Conservation (phyloP, 345 rosid genomes). For the Nephelium lappaceum region DNA sequence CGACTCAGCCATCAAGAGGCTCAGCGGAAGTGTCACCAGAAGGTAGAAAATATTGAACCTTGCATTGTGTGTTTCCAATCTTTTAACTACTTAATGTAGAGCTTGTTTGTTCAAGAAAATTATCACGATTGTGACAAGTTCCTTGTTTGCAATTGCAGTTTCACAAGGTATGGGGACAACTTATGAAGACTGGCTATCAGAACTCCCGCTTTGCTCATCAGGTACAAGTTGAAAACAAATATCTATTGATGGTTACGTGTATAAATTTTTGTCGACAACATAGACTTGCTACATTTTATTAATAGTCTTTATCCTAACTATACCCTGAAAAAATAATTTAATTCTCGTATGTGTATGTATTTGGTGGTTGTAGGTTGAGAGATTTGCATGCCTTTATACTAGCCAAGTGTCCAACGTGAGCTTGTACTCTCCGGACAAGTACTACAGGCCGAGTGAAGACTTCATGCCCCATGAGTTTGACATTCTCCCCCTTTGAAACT, state of each 20-base stretch:
- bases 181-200: slow-evolving; percentile 97
- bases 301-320: background rate
- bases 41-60: slow-evolving; percentile 43
- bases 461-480: slow-evolving; percentile 94
- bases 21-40: slow-evolving; percentile 71
- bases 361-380: slow-evolving; percentile 72
- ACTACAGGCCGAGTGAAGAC: slow-evolving; percentile 92
- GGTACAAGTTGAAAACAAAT: slow-evolving; percentile 32
- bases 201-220: slow-evolving; percentile 99
- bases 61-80: background rate
- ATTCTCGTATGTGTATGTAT: background rate
- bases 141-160: slow-evolving; percentile 47
- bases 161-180: slow-evolving; percentile 96
- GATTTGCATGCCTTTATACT: slow-evolving; percentile 96
- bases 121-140: background rate
- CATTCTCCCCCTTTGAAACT: slow-evolving; percentile 55
- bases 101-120: background rate
- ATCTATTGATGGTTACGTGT: background rate
- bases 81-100: background rate
- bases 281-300: background rate
- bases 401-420: slow-evolving; percentile 91
- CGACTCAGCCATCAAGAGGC: slow-evolving; percentile 67
- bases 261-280: background rate
- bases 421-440: slow-evolving; percentile 89
- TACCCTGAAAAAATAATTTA: background rate